These are phyloP conservation scores for Ganoderma lucidum DNA, from an alignment of 1,284 basidiomycete genomes.

Conservation along the genomic window DNA sequence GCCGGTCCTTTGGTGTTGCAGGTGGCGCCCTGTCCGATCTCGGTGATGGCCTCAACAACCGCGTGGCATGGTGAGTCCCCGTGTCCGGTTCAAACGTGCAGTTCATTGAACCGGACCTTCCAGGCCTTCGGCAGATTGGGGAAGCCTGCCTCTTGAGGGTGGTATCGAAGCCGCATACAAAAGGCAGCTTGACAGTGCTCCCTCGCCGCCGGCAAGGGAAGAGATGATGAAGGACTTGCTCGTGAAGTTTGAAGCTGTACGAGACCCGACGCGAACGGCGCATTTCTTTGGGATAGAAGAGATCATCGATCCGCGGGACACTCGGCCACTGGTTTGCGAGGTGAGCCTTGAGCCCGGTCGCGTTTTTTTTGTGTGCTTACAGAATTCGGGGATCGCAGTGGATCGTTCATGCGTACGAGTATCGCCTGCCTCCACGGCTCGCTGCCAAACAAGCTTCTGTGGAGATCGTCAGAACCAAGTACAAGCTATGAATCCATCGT, in stretches of 20 bases:
- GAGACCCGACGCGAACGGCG: slow-evolving; percentile 48
- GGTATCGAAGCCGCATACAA: slow-evolving; percentile 56
- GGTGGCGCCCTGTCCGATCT: slow-evolving; percentile 50
- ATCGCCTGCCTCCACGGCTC: slow-evolving; percentile 20
- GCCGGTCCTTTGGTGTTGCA: slow-evolving; percentile 52
- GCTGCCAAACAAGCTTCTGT: background rate
- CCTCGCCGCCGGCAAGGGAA: slow-evolving; percentile 45
- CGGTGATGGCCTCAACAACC: slow-evolving; percentile 46
- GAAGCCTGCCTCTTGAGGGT: slow-evolving; percentile 52
- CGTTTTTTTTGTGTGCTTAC: background rate
- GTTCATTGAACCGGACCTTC: background rate
- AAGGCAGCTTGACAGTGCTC: slow-evolving; percentile 46
- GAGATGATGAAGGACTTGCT: slow-evolving; percentile 47
- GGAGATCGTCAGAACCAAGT: slow-evolving; percentile 8
- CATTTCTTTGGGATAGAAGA: slow-evolving; percentile 52
- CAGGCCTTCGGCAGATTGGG: slow-evolving; percentile 56
- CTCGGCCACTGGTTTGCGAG: slow-evolving; percentile 49
- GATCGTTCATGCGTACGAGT: slow-evolving; percentile 25
- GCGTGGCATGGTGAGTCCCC: slow-evolving; percentile 50
- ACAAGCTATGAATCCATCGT: slow-evolving; percentile 20
- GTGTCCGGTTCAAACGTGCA: background rate
- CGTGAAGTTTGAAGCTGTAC: slow-evolving; percentile 48
- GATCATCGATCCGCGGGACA: slow-evolving; percentile 53
- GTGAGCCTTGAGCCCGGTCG: slow-evolving; percentile 33
- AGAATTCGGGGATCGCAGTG: slow-evolving; percentile 15